Base-by-base conservation (phyloP, 768 basidiomycete species). In the Termitomyces sp. region DNA sequence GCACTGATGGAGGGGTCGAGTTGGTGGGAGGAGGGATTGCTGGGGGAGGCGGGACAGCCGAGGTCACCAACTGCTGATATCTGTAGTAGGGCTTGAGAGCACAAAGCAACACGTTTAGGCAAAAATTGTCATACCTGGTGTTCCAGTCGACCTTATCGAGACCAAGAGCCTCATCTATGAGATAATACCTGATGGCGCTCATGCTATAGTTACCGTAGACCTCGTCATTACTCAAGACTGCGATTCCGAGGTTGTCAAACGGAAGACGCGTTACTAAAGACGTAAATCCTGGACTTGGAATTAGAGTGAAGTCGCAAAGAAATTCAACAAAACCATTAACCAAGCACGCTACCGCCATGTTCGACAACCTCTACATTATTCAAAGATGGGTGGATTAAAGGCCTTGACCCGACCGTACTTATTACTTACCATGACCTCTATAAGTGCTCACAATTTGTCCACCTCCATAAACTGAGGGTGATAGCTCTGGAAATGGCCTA, bases 161-260 rank as follows among this genome's bases (percentile, higher is more conserved):
- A 0, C 65, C 67, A 6, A 72, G 58, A 7, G 61, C 64, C 9
- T 67, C 59, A 45, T 74, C 73, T 1, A 73, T 56, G 35, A 73
- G 50, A 7, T 64, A 63, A 38, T 61, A 70, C 54, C 69, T 71
- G 44, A 73, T 67, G 9, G 67, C 57, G 16, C 64, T 59, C 1
- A 46, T 40, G 32, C 70, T 64, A 12, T 49, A 15, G n/a, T 7
- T 38, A 16, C 72, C 73, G n/a, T 67, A 66, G 12, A 57, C 42
- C 18, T 66, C 58, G 39, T 73, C 73, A 39, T 73, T 74, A 33
- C 65, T 66, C 22, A 73, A 65, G 33, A 74, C 69, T 15, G 72
- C 64, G 32, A 74, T 65, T 0, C 73, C 73, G 12, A 74, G 45
- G 40, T 66, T 66, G 18, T 66, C 63, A 24, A 45, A 50, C 4